Percentiles rank a stretch among this genome's conserved stretches.
These are phyloP conservation scores for Trametes villosa DNA, from an alignment of 768 basidiomycete species.

Conservation along the genomic window DNA sequence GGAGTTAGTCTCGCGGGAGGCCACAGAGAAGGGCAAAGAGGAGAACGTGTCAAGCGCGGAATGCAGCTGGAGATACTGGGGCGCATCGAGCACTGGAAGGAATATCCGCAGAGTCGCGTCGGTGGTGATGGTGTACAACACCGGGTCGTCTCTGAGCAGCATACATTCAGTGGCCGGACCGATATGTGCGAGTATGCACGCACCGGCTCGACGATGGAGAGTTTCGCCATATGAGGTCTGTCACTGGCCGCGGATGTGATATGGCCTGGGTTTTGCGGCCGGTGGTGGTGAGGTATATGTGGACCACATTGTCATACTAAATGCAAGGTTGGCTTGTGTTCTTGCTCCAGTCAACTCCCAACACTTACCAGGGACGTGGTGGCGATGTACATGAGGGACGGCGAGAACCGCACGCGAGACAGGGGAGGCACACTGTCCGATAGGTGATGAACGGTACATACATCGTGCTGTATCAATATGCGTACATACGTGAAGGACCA, in stretches of 20 bases:
- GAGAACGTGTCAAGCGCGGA: slow-evolving; percentile 73
- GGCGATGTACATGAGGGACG: slow-evolving; percentile 76
- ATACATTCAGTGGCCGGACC: slow-evolving; percentile 1
- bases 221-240: slow-evolving; percentile 73
- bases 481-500: slow-evolving; percentile 65
- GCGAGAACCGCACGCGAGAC: slow-evolving; percentile 65
- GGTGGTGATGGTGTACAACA: slow-evolving; percentile 82
- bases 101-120: slow-evolving; percentile 86
- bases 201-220: slow-evolving; percentile 69
- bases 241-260: slow-evolving; percentile 73
- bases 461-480: background rate
- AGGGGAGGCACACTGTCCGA: slow-evolving; percentile 51
- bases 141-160: slow-evolving; percentile 66
- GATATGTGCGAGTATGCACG: slow-evolving; percentile 36
- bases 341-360: background rate
- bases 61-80: slow-evolving; percentile 83
- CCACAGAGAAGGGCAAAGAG: slow-evolving; percentile 50
- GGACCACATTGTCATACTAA: slow-evolving; percentile 61
- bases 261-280: slow-evolving; percentile 70
- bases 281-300: slow-evolving; percentile 73
- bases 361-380: slow-evolving; percentile 59
- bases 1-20: slow-evolving; percentile 41
- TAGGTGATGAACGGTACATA: slow-evolving; percentile 25
- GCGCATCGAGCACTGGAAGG: slow-evolving; percentile 85
- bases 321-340: slow-evolving; percentile 18